Base-by-base conservation (phyloP, 768 basidiomycete genomes). In the Daedalea quercina region DNA sequence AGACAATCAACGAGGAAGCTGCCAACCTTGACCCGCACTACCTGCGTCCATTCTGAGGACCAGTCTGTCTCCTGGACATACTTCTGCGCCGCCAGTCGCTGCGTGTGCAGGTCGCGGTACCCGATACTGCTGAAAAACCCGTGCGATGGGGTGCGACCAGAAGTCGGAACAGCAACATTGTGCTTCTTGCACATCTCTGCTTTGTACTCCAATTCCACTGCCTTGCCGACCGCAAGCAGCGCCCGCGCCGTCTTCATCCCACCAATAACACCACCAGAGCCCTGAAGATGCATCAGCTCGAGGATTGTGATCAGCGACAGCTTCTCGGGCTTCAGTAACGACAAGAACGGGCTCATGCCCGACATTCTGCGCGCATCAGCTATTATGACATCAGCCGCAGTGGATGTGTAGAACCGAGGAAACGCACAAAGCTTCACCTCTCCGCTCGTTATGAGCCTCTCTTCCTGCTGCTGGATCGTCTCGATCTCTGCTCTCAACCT, bases 181-280 rank as follows among this genome's bases (percentile, higher is more conserved):
- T 82, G 76, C 60, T 74, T 75, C 61, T 77, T 81, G 70, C 84
- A 85, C 63, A 91, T 82, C 64, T 88, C 77, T 2, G 90, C 83
- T 66, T 94, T 88, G 73, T 94, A 89, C 72, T 98, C 94, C 47
- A 81, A 77, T 71, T 98, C 95, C 33, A 97, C 81, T 0, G 87
- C 88, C 54, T 78, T 82, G 0, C 94, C 95, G 20, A 97, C 78
- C 0, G 77, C 68, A 20, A 96, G 71, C 54, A 96, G 74, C 0
- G 89, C 90, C 0, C 91, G 77, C 0, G 93, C 79, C 0, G 91
- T 86, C 69, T 96, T 95, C 85, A 95, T 90, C 3, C 94, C 94
- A 37, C 85, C 81, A 0, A 74, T 60, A n/a, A 93, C 75, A 12
- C 90, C 89, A 6, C 90, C 87, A 1, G 79, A 74, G 6, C 88